Percentiles rank a stretch among this genome's conserved stretches.
phyloP scores from a whole-genome alignment of 2,329 filamentous ascomycete species.

The Epicoccum nigrum region DNA sequence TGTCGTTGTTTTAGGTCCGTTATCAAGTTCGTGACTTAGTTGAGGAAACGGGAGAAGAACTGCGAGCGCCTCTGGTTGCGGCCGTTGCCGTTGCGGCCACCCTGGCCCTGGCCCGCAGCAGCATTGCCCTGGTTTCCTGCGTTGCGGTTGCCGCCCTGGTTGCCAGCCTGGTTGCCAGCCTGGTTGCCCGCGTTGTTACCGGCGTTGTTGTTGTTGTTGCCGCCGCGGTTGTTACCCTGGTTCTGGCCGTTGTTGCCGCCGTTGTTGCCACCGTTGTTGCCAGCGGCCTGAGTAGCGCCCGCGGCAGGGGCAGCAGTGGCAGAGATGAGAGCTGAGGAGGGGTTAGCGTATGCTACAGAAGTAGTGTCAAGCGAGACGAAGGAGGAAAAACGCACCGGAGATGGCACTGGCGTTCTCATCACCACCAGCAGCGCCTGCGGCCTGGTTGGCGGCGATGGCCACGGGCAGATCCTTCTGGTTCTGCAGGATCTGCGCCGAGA shows the following conservation, averaged over 20 bases:
- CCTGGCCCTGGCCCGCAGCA: slow-evolving; percentile 15
- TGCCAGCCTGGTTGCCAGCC: not conserved
- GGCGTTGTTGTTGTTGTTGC: slow-evolving; percentile 13
- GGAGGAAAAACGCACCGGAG: slow-evolving; percentile 44
- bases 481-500: slow-evolving; percentile 57
- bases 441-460: slow-evolving; percentile 55
- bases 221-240: slow-evolving; percentile 13
- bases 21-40: not conserved
- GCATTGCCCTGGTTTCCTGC: slow-evolving; percentile 1
- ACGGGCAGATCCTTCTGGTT: slow-evolving; percentile 59
- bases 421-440: slow-evolving; percentile 48
- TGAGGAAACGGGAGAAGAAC: slow-evolving; percentile 6
- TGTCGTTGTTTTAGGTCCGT: not conserved
- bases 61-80: slow-evolving; percentile 15
- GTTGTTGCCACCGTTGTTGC: too few relatives aligned
- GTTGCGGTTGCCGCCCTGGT: not conserved
- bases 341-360: slow-evolving; percentile 12
- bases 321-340: slow-evolving; percentile 21
- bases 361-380: not conserved
- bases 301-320: slow-evolving; percentile 13
- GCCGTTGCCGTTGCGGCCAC: slow-evolving; percentile 16
- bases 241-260: not conserved
- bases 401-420: slow-evolving; percentile 48
- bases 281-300: slow-evolving; percentile 6
- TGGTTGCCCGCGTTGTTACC: slow-evolving; percentile 12